These are phyloP conservation scores for Dictyostelium purpureum DNA, from an alignment of 78 protist genomes.

Conservation along the genomic window DNA sequence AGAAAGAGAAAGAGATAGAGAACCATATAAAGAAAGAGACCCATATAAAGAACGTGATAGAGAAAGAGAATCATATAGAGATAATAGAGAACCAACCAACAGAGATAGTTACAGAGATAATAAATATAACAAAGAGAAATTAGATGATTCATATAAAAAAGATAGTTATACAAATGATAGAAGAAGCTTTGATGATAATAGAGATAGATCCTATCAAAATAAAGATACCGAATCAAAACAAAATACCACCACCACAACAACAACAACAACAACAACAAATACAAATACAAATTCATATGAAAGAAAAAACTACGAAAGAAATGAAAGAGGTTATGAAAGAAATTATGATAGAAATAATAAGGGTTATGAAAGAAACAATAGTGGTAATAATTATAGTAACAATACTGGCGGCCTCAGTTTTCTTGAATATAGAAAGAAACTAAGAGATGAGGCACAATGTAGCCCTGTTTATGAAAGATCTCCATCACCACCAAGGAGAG, in stretches of 20 bases:
- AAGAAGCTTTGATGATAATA: neutral
- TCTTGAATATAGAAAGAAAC: conserved; percentile 14
- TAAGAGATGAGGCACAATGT: conserved; percentile 18
- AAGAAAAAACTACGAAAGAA: neutral
- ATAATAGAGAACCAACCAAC: too few relatives aligned
- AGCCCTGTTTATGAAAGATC: conserved; percentile 9
- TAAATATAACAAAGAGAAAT: too few relatives aligned
- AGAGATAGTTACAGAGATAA: neutral
- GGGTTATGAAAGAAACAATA: neutral
- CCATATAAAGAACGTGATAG: neutral
- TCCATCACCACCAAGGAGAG: conserved; percentile 25
- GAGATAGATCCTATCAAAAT: neutral
- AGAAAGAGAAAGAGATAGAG: neutral
- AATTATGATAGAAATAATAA: neutral
- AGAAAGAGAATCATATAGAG: neutral
- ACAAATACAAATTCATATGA: neutral
- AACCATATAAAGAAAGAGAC: neutral
- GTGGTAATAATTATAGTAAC: neutral
- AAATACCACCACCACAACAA: neutral
- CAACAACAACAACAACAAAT: neutral
- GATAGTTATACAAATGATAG: neutral
- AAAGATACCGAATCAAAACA: neutral
- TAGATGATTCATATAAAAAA: too few relatives aligned
- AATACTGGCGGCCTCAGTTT: neutral
- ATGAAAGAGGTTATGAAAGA: neutral